Base-by-base conservation (phyloP, 768 basidiomycete genomes). In the Termitomyces sp. region DNA sequence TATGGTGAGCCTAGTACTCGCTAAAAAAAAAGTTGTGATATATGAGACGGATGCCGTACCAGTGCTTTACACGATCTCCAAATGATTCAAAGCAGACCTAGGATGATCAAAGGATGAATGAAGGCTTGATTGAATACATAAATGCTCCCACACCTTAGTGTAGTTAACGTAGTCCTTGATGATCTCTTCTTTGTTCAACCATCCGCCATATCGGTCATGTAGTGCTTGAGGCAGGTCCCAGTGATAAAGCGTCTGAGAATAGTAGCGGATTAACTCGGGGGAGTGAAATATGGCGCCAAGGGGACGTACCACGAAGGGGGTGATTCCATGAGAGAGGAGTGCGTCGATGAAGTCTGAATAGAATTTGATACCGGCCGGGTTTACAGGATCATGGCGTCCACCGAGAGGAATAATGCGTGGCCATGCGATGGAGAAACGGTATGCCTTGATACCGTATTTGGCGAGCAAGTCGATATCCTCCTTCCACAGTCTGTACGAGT, bases 141-240 rank as follows among this genome's bases (percentile, higher is more conserved):
- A 42, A 33, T 26, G n/a, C 41, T 37, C 7, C 28, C 28, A 73
- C 76, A 77, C 84, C 60, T 71, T 75, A 51, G 87, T 77, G 64
- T 89, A 91, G 61, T 75, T 70, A 9, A 76, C 75, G 61, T 76
- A 91, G 69, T 92, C 89, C 57, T 77, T 69, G n/a, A 85, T 73
- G 54, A 90, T 81, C 64, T 87, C 84, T 46, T 83, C 80, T 67
- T 85, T 86, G 73, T 85, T 85, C 50, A 89, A 69, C 88, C 87
- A 92, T 5, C 88, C 88, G 2, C 81, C 81, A 67, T 91, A 91
- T 55, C 84, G 77, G 59, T 90, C 84, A 55, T 89, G 82, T 39
- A 93, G 79, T 22, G 72, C 83, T 65, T 88, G 85, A 10, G 90
- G 90, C 10, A 90, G 79, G 66, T 91, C 89, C 90, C 89, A 91